Evolutionary conservation across 495 filamentous ascomycete species (phyloP).

Genomic region (Schizothecium vesticola): DNA sequence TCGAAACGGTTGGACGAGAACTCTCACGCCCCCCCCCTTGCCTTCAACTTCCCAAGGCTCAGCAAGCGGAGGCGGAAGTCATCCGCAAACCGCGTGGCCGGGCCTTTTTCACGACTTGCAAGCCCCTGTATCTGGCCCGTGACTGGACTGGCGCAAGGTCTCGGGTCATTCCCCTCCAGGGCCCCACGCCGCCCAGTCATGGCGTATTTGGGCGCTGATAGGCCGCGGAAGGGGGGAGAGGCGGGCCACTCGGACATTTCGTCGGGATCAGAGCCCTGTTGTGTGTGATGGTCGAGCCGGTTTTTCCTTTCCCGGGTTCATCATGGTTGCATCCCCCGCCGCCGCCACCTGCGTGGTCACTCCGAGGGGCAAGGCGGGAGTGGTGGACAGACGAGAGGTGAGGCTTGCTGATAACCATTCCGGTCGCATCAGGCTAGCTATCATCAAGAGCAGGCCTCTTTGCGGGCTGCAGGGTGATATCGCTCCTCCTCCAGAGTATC

Average conservation of each 20-base stretch:
- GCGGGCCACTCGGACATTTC: constrained; percentile 11
- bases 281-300: background rate
- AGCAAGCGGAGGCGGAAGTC: background rate
- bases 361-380: background rate
- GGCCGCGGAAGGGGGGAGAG: background rate
- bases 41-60: background rate
- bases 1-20: background rate
- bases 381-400: background rate
- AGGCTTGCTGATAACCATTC: background rate
- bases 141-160: constrained; percentile 2
- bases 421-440: background rate
- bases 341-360: background rate
- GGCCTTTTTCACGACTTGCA: constrained; percentile 1
- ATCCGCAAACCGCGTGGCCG: constrained; percentile 6
- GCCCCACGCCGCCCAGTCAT: background rate
- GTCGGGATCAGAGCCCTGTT: background rate
- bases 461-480: background rate
- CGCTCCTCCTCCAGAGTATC: background rate
- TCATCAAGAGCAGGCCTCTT: background rate
- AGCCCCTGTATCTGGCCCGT: background rate
- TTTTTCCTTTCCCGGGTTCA: background rate
- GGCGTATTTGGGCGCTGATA: background rate
- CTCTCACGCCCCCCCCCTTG: background rate
- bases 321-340: background rate
- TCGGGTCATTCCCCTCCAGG: background rate